Conservation (phyloP, 2,329 filamentous ascomycete species). For the Curvularia spicifera region DNA sequence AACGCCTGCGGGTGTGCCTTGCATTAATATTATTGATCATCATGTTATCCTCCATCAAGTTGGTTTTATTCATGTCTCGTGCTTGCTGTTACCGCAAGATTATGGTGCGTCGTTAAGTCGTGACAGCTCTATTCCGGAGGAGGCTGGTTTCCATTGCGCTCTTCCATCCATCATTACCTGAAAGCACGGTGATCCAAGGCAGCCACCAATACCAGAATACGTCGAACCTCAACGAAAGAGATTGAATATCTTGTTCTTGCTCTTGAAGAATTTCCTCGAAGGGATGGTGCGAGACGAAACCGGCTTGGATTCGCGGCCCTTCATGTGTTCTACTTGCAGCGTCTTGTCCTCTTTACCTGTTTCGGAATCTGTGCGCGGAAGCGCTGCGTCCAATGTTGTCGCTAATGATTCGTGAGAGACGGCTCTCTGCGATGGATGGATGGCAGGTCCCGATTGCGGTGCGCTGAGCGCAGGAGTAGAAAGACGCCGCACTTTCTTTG, state of each 20-base stretch:
- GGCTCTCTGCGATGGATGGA: slow-evolving; percentile 23
- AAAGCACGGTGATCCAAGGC: slow-evolving; percentile 6
- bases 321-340: slow-evolving; percentile 22
- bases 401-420: slow-evolving; percentile 30
- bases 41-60: slow-evolving; percentile 13
- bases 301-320: slow-evolving; percentile 16
- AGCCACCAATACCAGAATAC: background rate
- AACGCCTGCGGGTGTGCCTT: slow-evolving; percentile 45
- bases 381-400: slow-evolving; percentile 25
- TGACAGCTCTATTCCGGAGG: slow-evolving; percentile 7
- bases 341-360: slow-evolving; percentile 25
- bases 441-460: slow-evolving; percentile 35
- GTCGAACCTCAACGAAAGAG: slow-evolving; percentile 37
- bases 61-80: slow-evolving; percentile 14
- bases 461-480: slow-evolving; percentile 43
- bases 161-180: slow-evolving; percentile 7
- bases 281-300: slow-evolving; percentile 17
- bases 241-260: slow-evolving; percentile 47
- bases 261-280: slow-evolving; percentile 42
- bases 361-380: slow-evolving; percentile 13
- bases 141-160: slow-evolving; percentile 8
- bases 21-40: slow-evolving; percentile 39
- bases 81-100: slow-evolving; percentile 25
- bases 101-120: slow-evolving; percentile 27
- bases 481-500: slow-evolving; percentile 40